phyloP scores from a whole-genome alignment of 2,329 filamentous ascomycete genomes.

The Fusarium sp. region DNA sequence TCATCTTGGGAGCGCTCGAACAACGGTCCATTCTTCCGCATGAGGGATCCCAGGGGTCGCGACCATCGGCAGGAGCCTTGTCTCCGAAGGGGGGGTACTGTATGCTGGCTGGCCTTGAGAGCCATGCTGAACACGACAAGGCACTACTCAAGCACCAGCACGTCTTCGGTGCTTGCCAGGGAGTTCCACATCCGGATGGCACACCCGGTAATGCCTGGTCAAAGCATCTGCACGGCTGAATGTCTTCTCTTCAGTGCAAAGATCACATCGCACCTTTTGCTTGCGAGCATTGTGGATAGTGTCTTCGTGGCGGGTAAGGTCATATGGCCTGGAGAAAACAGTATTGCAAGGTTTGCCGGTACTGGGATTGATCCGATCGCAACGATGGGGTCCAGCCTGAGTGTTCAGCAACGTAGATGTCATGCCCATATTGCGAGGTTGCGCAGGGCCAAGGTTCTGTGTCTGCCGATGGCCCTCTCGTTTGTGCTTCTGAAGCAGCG shows the following conservation, averaged over 20 bases:
- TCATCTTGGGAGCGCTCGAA: slow-evolving; percentile 33
- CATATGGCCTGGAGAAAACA: slow-evolving; percentile 94
- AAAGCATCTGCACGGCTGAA: slow-evolving; percentile 96
- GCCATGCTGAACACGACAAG: too few relatives aligned
- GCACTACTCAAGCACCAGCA: slow-evolving; percentile 28
- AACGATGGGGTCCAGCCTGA: slow-evolving; percentile 93
- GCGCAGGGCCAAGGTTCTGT: slow-evolving; percentile 57
- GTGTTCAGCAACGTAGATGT: slow-evolving; percentile 77
- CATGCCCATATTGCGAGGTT: slow-evolving; percentile 55
- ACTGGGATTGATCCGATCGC: slow-evolving; percentile 92
- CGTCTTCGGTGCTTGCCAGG: slow-evolving; percentile 40
- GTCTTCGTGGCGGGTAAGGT: slow-evolving; percentile 95
- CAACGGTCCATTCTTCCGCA: too few relatives aligned
- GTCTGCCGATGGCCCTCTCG: slow-evolving; percentile 88
- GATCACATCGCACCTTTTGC: slow-evolving; percentile 91
- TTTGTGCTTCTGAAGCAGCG: slow-evolving; percentile 93
- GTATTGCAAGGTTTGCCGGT: slow-evolving; percentile 96
- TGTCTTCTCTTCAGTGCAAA: slow-evolving; percentile 96
- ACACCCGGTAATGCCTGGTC: slow-evolving; percentile 93
- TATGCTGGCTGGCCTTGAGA: not conserved
- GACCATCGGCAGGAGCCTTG: not conserved
- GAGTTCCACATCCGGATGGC: slow-evolving; percentile 72
- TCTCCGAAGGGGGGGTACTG: not conserved
- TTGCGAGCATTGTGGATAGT: slow-evolving; percentile 97
- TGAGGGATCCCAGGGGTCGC: not conserved